phyloP scores from a whole-genome alignment of 305 asterid genomes.

The Fraxinus xanthoxyloides region DNA sequence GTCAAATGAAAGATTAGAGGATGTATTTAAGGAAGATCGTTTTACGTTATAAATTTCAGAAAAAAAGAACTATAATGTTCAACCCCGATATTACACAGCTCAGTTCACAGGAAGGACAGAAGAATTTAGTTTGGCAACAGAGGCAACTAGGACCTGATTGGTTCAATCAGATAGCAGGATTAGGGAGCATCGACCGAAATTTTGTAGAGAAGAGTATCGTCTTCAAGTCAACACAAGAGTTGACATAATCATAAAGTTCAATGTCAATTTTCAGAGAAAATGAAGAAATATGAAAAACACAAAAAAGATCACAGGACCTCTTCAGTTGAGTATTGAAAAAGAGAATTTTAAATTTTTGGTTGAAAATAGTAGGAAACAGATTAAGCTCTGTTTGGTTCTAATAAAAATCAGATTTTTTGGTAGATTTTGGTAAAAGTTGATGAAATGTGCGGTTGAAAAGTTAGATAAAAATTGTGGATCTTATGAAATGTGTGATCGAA shows the following conservation, averaged over 20 bases:
- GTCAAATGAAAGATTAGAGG: not conserved
- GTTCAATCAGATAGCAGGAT: not conserved
- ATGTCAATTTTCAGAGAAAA: not conserved
- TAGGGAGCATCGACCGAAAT: not conserved
- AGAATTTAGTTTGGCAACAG: not conserved
- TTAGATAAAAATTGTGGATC: not conserved
- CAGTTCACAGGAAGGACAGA: not conserved
- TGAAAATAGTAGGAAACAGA: not conserved
- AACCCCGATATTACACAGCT: not conserved
- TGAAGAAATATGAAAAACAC: not conserved
- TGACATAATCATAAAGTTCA: not conserved
- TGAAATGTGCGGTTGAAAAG: not conserved
- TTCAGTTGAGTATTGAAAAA: constrained; percentile 3
- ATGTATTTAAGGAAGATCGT: not conserved
- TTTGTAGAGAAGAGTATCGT: not conserved
- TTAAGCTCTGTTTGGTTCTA: not conserved
- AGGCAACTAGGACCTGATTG: not conserved
- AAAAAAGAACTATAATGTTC: not conserved
- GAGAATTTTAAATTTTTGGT: not conserved
- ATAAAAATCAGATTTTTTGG: not conserved
- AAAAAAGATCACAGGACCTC: constrained; percentile 4
- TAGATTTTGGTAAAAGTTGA: no score
- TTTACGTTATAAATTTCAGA: not conserved
- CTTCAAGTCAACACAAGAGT: not conserved
- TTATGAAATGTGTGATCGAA: not conserved